phyloP scores from a whole-genome alignment of 2,329 filamentous ascomycete species.

The Dactylellina haptotyla region DNA sequence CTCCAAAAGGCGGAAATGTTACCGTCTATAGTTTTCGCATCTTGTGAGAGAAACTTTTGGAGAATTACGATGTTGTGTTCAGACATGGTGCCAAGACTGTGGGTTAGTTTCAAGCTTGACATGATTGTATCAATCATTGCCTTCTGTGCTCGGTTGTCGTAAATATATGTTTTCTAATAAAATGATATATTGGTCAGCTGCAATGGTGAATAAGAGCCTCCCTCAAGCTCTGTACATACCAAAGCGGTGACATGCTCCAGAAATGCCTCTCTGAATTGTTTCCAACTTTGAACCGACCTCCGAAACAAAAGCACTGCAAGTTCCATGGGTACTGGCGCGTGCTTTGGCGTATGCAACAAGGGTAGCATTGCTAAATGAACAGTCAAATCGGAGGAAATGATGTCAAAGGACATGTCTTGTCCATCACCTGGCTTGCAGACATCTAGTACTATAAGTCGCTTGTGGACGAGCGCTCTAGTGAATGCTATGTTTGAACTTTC shows the following conservation, averaged over 20 bases:
- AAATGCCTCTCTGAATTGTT: conserved; percentile 37
- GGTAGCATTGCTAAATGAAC: conserved; percentile 41
- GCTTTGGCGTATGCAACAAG: conserved; percentile 38
- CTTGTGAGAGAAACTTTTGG: conserved; percentile 36
- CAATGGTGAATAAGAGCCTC: neutral
- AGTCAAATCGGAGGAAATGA: conserved; percentile 42
- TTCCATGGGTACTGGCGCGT: conserved; percentile 37
- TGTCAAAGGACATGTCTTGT: conserved; percentile 44
- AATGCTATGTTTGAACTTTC: conserved; percentile 30
- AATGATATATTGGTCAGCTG: neutral
- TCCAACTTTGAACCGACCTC: conserved; percentile 43
- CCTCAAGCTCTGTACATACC: neutral
- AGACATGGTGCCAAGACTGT: conserved; percentile 40
- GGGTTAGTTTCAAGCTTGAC: conserved; percentile 39
- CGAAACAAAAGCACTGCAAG: conserved; percentile 37
- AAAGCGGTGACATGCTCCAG: conserved; percentile 35
- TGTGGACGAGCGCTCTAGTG: conserved; percentile 36
- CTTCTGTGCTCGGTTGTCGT: conserved; percentile 52
- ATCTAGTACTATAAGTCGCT: conserved; percentile 43
- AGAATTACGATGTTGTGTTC: conserved; percentile 33
- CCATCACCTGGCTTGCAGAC: conserved; percentile 39
- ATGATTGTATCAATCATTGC: conserved; percentile 53
- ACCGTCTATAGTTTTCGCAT: conserved; percentile 35
- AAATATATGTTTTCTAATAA: conserved; percentile 50
- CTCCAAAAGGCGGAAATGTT: conserved; percentile 50